A percentile compares a stretch with the other conserved stretches of the same genome.
phyloP scores from a whole-genome alignment of 768 basidiomycete genomes.

The Naganishia antarctica region DNA sequence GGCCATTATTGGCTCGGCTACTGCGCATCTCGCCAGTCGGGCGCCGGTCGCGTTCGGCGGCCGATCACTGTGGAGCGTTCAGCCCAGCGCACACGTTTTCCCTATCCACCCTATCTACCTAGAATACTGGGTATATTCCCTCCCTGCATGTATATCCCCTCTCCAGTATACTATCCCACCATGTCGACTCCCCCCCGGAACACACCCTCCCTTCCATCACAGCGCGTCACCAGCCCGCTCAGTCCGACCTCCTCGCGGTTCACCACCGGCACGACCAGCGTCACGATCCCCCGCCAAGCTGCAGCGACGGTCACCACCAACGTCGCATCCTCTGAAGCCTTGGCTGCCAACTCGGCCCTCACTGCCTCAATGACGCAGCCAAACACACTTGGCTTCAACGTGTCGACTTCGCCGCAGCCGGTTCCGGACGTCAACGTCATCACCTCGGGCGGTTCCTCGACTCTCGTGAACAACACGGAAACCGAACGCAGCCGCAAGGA shows the following conservation, averaged over 20 bases:
- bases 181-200: background rate
- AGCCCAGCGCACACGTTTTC: too few species aligned
- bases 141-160: too few species aligned
- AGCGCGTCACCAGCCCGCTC: slow-evolving; percentile 1
- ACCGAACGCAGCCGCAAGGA: background rate
- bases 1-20: too few species aligned
- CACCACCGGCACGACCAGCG: background rate
- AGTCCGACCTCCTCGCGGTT: slow-evolving; percentile 6
- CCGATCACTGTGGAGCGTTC: too few species aligned
- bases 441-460: slow-evolving; percentile 1
- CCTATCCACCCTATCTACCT: too few species aligned
- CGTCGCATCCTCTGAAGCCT: background rate
- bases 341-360: background rate
- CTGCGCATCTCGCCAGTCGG: too few species aligned
- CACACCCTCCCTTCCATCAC: background rate
- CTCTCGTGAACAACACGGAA: background rate
- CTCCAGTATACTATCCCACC: too few species aligned
- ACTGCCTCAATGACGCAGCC: background rate
- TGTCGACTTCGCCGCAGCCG: slow-evolving; percentile 1
- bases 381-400: background rate
- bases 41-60: too few species aligned
- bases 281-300: slow-evolving; percentile 1
- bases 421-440: slow-evolving; percentile 5
- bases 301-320: background rate
- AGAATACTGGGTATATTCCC: too few species aligned